Evolutionary conservation across 2,329 filamentous ascomycete species (phyloP), one percentile per base, ranked within the genome.

Genomic region (Alternaria arbusti): DNA sequence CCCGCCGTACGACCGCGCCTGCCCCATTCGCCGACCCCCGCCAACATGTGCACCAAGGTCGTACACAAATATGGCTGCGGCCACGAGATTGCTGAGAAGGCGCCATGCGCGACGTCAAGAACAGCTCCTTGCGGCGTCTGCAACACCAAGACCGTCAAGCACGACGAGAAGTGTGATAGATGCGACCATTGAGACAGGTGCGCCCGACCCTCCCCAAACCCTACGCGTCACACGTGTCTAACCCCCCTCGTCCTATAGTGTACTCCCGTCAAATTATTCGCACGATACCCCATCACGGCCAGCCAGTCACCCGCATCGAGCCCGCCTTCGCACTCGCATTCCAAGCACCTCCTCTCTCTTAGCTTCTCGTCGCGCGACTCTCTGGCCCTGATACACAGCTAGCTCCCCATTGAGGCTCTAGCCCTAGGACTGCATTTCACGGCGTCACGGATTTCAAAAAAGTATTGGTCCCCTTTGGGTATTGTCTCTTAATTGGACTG

Each of bases 31-130:
- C 63, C 68, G 52, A 54, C 56, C 63, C 57, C 59, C 67, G 66
- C 70, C 70, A 70, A 30, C 71, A 84, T 84, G 82, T 85, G 83
- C 74, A 83, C 79, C 61, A 77, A 82, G 72, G 78, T 84, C 67
- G 78, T 83, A 68, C 83, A 84, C 77, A 73, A 75, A 57, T 85
- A 84, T 74, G 76, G 78, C 69, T 85, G 83, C 73, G 82, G 81
- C 69, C 83, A 84, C 72, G 76, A 78, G 62, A 75, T 78, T 43
- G 70, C 75, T 51, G 81, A 83, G 61, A 81, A 79, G 65, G 81
- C 82, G 23, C 77, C 79, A 22, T 85, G 83, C 74, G 82, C 83
- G n/a, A 79, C 78, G 12, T 84, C 83, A 54, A 81, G 80, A 74
- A 77, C 75, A 63, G 71, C 75, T n/a, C 73, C 73, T 45, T 84